Conservation (phyloP, 2,329 filamentous ascomycete species). For the Ustulina deusta region DNA sequence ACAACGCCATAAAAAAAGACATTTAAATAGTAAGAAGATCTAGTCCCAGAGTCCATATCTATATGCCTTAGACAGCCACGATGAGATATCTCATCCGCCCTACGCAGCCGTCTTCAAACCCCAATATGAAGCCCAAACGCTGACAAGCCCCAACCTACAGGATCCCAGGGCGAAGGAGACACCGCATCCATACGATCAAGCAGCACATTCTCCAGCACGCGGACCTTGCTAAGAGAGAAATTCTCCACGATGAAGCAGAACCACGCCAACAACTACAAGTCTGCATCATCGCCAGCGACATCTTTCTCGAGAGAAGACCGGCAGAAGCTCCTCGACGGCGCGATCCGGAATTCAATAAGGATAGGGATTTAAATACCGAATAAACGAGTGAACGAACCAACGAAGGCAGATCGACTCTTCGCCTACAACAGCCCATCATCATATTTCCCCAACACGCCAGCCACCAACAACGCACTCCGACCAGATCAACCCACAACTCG, state of each 20-base stretch:
- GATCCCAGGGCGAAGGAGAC: constrained; percentile 26
- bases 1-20: background rate
- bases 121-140: background rate
- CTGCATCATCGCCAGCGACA: too few species aligned
- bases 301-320: constrained; percentile 5
- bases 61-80: background rate
- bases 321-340: background rate
- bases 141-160: background rate
- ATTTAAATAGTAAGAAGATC: constrained; percentile 3
- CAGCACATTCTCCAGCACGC: constrained; percentile 41
- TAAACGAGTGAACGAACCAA: background rate
- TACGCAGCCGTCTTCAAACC: background rate
- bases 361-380: constrained; percentile 1
- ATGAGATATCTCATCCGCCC: background rate
- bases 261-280: background rate
- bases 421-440: too few species aligned
- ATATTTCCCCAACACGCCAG: too few species aligned
- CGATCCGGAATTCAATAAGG: constrained; percentile 11
- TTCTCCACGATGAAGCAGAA: constrained; percentile 9
- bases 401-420: too few species aligned
- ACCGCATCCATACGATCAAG: constrained; percentile 40
- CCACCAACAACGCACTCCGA: too few species aligned
- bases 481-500: too few species aligned
- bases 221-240: constrained; percentile 38
- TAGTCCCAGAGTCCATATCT: background rate